Base-by-base conservation (phyloP, 1,284 basidiomycete genomes). In the Ceratobasidium sp. region DNA sequence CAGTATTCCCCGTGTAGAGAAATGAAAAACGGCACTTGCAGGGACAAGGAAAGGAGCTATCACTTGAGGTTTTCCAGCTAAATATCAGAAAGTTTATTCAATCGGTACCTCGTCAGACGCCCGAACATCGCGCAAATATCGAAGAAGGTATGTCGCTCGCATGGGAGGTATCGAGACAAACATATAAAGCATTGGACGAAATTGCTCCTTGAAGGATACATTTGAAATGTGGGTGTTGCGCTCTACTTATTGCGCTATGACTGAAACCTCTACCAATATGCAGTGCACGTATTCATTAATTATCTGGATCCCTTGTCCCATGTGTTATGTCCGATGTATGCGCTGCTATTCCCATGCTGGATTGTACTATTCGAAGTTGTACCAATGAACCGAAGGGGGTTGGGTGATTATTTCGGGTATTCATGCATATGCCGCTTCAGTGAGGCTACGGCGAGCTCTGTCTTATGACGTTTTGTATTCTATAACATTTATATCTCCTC, bases 71-170 rank as follows among this genome's bases (percentile, higher is more conserved):
- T 6, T 70, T 70, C 28, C 68, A 70, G 49, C 68, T 40, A 18
- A 56, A 70, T 33, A 70, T 70, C 49, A 39, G 68, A 56, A 70
- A 56, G 18, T 70, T 70, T 33, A 70, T 70, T 70, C 49, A 53
- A 44, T 40, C n/a, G 13, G 68, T 70, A n/a, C 68, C 68, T 9
- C 51, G 68, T 3, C 68, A 70, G 42, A 70, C 68, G 12, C 33
- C 51, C 28, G 68, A 70, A 44, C 68, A 56, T 33, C 23, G 26
- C 6, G 15, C 53, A 18, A 56, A n/a, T 3, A 70, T 70, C 23
- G 68, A 70, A 56, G 68, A 70, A 13, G 68, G 51, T 12, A 70
- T 70, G 68, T 55, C 68, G 28, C 51, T 18, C n/a, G 68, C 53
- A 56, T 70, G 68, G 68, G 68, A 70, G 7, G 68, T 70, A 53